Base-by-base conservation (phyloP, 192 early-diverging fungal genomes). In the Backusella tarrabulga region DNA sequence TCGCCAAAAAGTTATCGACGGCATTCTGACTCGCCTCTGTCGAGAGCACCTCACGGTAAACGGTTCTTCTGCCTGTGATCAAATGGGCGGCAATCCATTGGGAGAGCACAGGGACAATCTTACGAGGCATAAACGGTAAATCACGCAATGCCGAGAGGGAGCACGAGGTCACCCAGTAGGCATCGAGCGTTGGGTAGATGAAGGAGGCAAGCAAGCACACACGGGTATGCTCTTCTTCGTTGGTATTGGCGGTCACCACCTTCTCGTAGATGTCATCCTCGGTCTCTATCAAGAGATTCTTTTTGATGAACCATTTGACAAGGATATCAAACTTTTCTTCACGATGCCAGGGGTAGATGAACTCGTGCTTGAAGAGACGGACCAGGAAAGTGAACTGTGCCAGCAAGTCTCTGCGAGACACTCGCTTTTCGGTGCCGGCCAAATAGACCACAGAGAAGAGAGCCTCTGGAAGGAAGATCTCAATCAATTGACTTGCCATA, bases 81-180 rank as follows among this genome's bases (percentile, higher is more conserved):
- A 84, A 73, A 40, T 84, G 83, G 4, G 83, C 77, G 3, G 83
- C 83, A 76, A 84, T 84, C 83, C 83, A 84, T 42, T 84, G 83
- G 1, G 76, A 70, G 29, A 84, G 73, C 9, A 80, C 71, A 56
- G 83, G 83, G 2, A 80, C 83, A n/a, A 78, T 76, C 36, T 84
- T 84, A 15, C 79, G 83, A 15, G 83, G 83, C 60, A 84, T 80
- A 54, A 76, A 84, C 17, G 79, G 79, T 23, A 84, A 67, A 34
- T 80, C 79, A 42, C 76, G 79, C 29, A 84, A 76, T 34, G 79
- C 83, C 0, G 83, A 84, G n/a, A 84, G 70, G 14, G 83, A 84
- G 15, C 83, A 84, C n/a, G 79, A 75, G 0, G 83, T 84, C 38
- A 84, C 78, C 83, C 83, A 84, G 41, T 80, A 80, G 21, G 76